Base-by-base conservation (phyloP, 176 grass and related monocot genomes). In the Alloteropsis semialata region DNA sequence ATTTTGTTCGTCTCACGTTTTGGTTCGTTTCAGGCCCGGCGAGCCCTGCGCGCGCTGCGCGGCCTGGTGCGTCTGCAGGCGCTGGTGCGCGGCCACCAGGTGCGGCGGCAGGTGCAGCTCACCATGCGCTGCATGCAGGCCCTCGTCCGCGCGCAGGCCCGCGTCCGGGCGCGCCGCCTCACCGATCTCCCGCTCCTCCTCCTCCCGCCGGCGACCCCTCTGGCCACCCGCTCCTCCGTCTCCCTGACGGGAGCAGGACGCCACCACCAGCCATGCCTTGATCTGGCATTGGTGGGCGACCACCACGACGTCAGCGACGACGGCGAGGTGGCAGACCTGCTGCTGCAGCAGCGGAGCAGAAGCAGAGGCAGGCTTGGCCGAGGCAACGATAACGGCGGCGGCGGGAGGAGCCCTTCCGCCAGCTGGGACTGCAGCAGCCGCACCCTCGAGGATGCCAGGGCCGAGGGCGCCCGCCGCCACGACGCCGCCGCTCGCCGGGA, bases 71-170 rank as follows among this genome's bases (percentile, higher is more conserved):
- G 94, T 13, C 69, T 97, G 69, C 94, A 97, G 63, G 94, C 94
- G 48, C 88, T 97, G 75, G 91, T 91, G 66, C 84, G 94, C 69
- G 94, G 94, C 2, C 84, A 97, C 81, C 89, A 91, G 44, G 94
- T 97, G 45, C 84, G 94, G 0, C 92, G 92, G 44, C 94, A 97
- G 78, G 94, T 92, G 27, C 94, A 89, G 37, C 77, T 82, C 71
- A 97, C 91, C 33, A 97, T 97, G 91, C 81, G 78, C 38, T 89
- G 77, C 89, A 97, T 97, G 91, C 94, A 97, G 85, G 80, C 88
- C 12, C 89, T 97, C 28, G 88, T 97, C 60, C 91, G 91, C 13
- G 91, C 90, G 18, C 94, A 97, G 87, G 94, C 89, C 65, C 88
- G 94, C 54, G 89, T 93, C 7, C 88, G 86, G 55, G 81, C 94